These are phyloP conservation scores for Syzygium aqueum DNA, from an alignment of 345 rosid species.

Conservation along the genomic window DNA sequence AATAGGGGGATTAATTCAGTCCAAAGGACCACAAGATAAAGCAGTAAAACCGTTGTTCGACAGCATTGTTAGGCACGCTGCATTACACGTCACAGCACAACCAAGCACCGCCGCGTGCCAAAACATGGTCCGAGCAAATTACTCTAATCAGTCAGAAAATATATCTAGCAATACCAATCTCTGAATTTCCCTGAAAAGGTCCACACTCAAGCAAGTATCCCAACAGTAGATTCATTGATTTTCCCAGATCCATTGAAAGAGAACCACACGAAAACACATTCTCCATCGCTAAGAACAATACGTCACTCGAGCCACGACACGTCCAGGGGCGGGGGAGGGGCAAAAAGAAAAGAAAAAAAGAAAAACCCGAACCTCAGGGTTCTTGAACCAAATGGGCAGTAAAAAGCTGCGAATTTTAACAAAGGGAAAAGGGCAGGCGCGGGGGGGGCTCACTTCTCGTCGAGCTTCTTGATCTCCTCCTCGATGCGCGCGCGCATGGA, in stretches of 20 bases:
- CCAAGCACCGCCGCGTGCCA: background rate
- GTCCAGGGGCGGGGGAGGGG: background rate
- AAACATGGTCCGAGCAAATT: background rate
- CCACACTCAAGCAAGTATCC: background rate
- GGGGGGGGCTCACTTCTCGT: conserved; percentile 70
- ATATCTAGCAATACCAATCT: background rate
- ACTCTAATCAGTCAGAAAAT: background rate
- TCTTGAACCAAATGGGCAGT: background rate
- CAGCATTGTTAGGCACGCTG: background rate
- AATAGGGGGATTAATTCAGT: background rate
- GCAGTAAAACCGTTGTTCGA: background rate
- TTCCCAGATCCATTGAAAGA: background rate
- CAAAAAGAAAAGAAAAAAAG: no score
- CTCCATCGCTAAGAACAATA: background rate
- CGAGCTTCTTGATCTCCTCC: conserved; percentile 84
- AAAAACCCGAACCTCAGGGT: background rate
- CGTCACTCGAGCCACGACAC: background rate
- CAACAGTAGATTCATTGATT: background rate
- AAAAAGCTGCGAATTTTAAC: background rate
- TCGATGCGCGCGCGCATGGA: conserved; percentile 59
- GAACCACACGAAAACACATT: background rate
- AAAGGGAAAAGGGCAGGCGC: background rate
- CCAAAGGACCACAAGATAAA: background rate
- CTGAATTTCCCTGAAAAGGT: background rate
- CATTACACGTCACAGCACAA: background rate